phyloP scores from a whole-genome alignment of 805 yeast genomes.

The Kodamaea hsintzibuensis region DNA sequence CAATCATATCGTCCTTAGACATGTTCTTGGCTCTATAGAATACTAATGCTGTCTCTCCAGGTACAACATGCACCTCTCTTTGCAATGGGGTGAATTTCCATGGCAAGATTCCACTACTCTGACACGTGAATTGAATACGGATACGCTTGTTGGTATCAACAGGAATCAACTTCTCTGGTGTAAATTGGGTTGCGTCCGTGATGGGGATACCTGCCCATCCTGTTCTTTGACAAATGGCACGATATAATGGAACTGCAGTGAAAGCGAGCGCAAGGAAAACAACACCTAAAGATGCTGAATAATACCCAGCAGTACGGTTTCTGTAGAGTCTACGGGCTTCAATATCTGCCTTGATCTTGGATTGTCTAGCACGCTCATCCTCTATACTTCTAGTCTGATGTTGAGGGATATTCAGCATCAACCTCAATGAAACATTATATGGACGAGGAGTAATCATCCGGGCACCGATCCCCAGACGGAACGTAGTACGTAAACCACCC shows the following conservation, averaged over 20 bases:
- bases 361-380: constrained; percentile 13
- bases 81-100: constrained; percentile 97
- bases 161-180: constrained; percentile 84
- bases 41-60: constrained; percentile 97
- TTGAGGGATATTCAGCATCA: background rate
- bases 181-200: constrained; percentile 76
- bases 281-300: constrained; percentile 67
- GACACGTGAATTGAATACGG: constrained; percentile 85
- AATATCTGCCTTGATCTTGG: constrained; percentile 21
- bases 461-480: constrained; percentile 3
- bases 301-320: constrained; percentile 61
- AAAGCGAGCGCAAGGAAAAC: constrained; percentile 76
- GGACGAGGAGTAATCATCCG: background rate
- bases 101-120: constrained; percentile 85
- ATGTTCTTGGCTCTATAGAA: constrained; percentile 89
- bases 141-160: constrained; percentile 83
- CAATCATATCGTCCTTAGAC: constrained; percentile 87
- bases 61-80: constrained; percentile 85
- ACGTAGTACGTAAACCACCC: background rate
- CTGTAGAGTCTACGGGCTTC: constrained; percentile 32
- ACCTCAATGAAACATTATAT: background rate
- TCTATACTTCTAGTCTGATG: constrained; percentile 1
- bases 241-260: constrained; percentile 89
- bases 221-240: constrained; percentile 89
- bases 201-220: constrained; percentile 97